Conservation (phyloP, 75 land plant species). For the Selaginella tamariscina region DNA sequence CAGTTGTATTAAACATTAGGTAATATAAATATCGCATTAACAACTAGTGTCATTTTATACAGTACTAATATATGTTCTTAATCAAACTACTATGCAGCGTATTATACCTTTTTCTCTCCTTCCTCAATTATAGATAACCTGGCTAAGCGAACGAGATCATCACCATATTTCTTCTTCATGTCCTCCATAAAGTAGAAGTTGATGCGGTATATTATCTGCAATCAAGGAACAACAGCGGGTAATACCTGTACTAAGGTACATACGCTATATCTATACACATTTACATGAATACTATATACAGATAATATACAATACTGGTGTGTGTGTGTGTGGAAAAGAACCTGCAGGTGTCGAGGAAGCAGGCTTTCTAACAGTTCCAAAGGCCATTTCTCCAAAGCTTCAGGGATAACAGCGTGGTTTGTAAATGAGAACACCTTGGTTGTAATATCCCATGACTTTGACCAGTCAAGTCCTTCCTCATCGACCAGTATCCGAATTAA, state of each 20-base stretch:
- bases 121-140: constrained; percentile 72
- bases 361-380: constrained; percentile 52
- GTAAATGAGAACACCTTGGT: constrained; percentile 50
- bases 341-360: constrained; percentile 69
- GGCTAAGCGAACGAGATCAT: constrained; percentile 42
- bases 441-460: constrained; percentile 42
- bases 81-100: not conserved
- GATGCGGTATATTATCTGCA: constrained; percentile 68
- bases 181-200: constrained; percentile 52
- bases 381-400: constrained; percentile 59
- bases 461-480: constrained; percentile 49
- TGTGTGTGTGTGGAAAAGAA: no score
- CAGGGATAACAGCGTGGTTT: constrained; percentile 45
- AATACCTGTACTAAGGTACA: no score
- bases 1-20: not conserved
- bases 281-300: no score
- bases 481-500: constrained; percentile 57
- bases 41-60: not conserved
- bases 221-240: no score
- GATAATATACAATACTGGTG: no score
- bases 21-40: not conserved
- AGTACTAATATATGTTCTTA: not conserved
- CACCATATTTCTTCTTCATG: constrained; percentile 38
- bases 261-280: no score
- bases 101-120: constrained; percentile 52